These are phyloP conservation scores for Spencermartinsiella europaea DNA, from an alignment of 805 yeast genomes.

Conservation along the genomic window DNA sequence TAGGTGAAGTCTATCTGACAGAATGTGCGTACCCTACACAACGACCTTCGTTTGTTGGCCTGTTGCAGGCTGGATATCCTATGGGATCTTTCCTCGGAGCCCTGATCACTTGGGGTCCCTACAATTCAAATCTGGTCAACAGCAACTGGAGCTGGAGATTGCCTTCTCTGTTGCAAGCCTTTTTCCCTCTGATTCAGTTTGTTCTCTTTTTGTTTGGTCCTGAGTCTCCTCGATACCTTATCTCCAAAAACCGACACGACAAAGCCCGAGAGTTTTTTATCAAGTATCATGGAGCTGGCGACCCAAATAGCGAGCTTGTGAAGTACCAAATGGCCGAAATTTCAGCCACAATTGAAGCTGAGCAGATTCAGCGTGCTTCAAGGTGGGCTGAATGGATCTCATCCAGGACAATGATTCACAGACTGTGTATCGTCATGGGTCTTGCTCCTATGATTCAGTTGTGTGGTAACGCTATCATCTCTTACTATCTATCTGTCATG, in stretches of 20 bases:
- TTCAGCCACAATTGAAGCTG: conserved; percentile 7
- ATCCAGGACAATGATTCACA: conserved; percentile 1
- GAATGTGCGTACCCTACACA: conserved; percentile 13
- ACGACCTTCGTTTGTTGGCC: conserved; percentile 5
- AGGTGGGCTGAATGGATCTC: conserved; percentile 5
- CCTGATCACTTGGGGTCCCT: conserved; percentile 55
- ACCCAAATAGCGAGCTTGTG: conserved; percentile 16
- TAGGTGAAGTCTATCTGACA: conserved; percentile 34
- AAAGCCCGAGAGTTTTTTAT: conserved; percentile 34
- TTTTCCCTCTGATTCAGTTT: conserved; percentile 55
- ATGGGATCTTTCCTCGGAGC: conserved; percentile 50
- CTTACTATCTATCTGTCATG: conserved; percentile 45
- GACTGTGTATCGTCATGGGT: neutral
- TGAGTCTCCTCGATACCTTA: conserved; percentile 11
- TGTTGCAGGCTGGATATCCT: conserved; percentile 27
- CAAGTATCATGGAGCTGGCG: conserved; percentile 18
- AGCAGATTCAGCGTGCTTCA: conserved; percentile 3
- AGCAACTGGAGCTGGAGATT: conserved; percentile 52
- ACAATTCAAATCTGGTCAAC: conserved; percentile 35
- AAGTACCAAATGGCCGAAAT: conserved; percentile 9
- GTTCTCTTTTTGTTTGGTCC: conserved; percentile 33
- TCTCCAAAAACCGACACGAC: conserved; percentile 19
- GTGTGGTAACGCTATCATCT: conserved; percentile 8
- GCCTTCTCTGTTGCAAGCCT: conserved; percentile 64
- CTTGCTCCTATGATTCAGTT: conserved; percentile 8